Evolutionary conservation across 1,139 yeast species (phyloP).

Genomic region (Arxiozyma slooffiae): DNA sequence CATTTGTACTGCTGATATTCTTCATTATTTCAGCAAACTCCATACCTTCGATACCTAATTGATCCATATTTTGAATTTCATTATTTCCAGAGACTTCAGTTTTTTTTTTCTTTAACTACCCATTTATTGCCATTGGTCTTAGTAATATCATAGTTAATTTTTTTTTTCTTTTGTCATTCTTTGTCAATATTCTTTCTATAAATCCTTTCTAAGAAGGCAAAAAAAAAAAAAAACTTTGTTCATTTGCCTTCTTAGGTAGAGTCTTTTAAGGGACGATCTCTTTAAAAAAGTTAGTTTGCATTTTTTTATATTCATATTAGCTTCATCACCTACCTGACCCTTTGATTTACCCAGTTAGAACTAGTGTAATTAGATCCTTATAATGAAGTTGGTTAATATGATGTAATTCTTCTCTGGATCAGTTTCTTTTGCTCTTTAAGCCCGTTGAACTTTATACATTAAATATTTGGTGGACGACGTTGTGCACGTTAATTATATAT

Average conservation of each 20-base stretch:
- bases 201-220: conserved; percentile 65
- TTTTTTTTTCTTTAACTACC: conserved; percentile 94
- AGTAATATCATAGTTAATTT: conserved; percentile 59
- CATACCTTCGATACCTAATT: conserved; percentile 21
- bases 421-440: conserved; percentile 76
- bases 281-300: conserved; percentile 60
- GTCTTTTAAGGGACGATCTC: conserved; percentile 64
- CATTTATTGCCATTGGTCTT: conserved; percentile 95
- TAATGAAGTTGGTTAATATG: conserved; percentile 62
- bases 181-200: conserved; percentile 78
- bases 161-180: conserved; percentile 73
- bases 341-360: conserved; percentile 36
- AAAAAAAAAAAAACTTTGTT: conserved; percentile 51
- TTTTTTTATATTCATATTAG: conserved; percentile 41
- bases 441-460: conserved; percentile 64
- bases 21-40: conserved; percentile 18
- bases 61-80: conserved; percentile 30
- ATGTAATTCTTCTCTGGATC: conserved; percentile 67
- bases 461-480: conserved; percentile 11
- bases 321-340: conserved; percentile 46
- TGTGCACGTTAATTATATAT: no score
- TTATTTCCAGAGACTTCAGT: conserved; percentile 46
- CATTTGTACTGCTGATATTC: conserved; percentile 30
- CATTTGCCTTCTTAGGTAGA: conserved; percentile 53
- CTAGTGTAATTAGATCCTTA: conserved; percentile 49